Conservation (phyloP, 768 basidiomycete species). For the Rhodotorula taiwanensis region DNA sequence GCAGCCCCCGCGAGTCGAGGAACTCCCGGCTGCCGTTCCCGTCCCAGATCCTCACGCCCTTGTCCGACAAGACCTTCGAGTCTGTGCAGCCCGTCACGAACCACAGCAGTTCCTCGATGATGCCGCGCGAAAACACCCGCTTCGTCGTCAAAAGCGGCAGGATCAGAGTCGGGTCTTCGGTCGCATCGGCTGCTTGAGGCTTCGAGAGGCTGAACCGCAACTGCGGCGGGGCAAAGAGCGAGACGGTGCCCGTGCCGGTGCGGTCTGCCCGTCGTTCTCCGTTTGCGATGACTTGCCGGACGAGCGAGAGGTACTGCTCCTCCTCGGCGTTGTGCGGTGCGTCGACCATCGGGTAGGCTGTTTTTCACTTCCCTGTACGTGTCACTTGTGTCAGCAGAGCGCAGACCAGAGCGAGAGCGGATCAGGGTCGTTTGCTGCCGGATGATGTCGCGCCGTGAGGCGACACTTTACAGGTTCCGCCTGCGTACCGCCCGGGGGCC, state of each 20-base stretch:
- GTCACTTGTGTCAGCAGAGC: not conserved
- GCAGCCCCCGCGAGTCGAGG: conserved; percentile 73
- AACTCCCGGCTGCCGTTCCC: conserved; percentile 87
- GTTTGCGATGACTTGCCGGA: conserved; percentile 62
- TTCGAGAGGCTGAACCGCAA: conserved; percentile 75
- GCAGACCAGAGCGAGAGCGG: not conserved
- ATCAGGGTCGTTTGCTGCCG: no score
- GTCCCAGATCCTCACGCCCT: conserved; percentile 95
- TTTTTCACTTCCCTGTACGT: no score
- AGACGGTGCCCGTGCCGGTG: conserved; percentile 88
- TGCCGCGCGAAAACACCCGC: conserved; percentile 82
- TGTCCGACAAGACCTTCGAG: conserved; percentile 62
- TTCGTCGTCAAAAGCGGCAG: conserved; percentile 93
- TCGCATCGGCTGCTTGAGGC: not conserved
- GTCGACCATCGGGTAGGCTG: not conserved
- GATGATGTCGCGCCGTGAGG: no score
- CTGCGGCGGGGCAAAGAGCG: conserved; percentile 82
- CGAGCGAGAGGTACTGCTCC: conserved; percentile 77
- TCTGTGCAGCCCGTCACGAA: conserved; percentile 82
- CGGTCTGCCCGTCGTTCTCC: conserved; percentile 80
- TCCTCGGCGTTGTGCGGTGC: conserved; percentile 54
- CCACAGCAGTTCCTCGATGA: conserved; percentile 91
- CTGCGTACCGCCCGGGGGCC: no score
- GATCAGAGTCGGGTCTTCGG: conserved; percentile 45
- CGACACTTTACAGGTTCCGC: no score